Percentiles rank a stretch among this genome's conserved stretches.
These are phyloP conservation scores for Setaria viridis DNA, from an alignment of 202 grass and related monocot species.

Conservation along the genomic window DNA sequence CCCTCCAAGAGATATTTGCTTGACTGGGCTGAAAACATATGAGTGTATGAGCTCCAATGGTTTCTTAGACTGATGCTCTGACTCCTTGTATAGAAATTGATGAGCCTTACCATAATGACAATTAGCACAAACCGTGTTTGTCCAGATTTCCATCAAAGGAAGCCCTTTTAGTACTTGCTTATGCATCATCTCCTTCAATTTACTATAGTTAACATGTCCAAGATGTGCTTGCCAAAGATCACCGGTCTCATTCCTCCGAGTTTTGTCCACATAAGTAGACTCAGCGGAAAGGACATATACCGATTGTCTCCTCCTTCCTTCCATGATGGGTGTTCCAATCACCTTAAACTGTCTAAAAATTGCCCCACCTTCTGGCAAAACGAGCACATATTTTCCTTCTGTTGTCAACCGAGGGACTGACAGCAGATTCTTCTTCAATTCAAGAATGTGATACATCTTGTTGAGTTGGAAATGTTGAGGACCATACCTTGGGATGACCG, in stretches of 20 bases:
- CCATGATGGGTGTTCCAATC: background rate
- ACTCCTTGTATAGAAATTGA: conserved; percentile 31
- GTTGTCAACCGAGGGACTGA: too few relatives aligned
- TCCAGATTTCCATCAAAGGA: background rate
- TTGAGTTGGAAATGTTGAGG: too few relatives aligned
- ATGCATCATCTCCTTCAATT: too few relatives aligned
- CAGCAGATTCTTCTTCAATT: too few relatives aligned
- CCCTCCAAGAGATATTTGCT: too few relatives aligned
- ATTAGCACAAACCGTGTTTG: background rate
- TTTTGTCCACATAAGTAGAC: conserved; percentile 17
- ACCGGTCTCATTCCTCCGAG: background rate
- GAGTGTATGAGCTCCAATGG: conserved; percentile 26
- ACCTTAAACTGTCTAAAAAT: background rate
- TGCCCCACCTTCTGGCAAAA: too few relatives aligned
- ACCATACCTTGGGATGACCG: too few relatives aligned
- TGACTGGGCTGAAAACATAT: background rate
- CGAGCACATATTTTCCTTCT: too few relatives aligned
- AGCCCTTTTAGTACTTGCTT: background rate
- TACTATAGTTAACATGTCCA: background rate
- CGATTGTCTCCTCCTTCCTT: background rate
- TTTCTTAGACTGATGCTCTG: background rate
- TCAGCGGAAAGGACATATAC: background rate
- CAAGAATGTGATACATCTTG: too few relatives aligned
- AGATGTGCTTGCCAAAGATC: conserved; percentile 25
- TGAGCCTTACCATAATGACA: conserved; percentile 40